Conservation (phyloP, 225 moss, liverwort and hornwort genomes). For the Ulota crispa region DNA sequence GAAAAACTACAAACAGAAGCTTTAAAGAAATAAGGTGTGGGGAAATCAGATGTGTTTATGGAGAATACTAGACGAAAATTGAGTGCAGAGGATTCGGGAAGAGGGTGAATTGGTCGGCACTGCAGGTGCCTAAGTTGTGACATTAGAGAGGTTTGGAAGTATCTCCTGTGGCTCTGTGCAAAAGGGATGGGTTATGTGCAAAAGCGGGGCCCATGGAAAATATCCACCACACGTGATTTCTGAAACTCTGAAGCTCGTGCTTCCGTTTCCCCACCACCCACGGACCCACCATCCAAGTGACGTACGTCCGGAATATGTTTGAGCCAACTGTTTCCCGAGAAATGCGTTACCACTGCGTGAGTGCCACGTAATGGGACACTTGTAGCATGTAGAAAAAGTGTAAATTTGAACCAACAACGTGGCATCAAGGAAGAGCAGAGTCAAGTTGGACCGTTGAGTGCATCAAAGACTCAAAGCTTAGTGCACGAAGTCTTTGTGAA, state of each 20-base stretch:
- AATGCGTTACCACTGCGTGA: not conserved
- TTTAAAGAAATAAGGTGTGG: too few species aligned
- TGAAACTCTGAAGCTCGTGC: not conserved
- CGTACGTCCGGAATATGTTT: not conserved
- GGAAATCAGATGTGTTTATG: too few species aligned
- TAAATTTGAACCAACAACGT: slow-evolving; percentile 22
- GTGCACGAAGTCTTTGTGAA: too few species aligned
- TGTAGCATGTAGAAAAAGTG: not conserved
- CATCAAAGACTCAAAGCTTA: not conserved
- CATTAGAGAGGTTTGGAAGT: not conserved
- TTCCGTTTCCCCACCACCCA: not conserved
- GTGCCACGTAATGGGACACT: slow-evolving; percentile 17
- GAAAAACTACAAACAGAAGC: too few species aligned
- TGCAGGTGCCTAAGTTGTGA: not conserved
- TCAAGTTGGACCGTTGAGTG: not conserved
- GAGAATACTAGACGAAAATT: too few species aligned
- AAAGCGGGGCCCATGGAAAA: not conserved
- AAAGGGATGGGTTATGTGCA: not conserved
- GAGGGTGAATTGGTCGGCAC: too few species aligned
- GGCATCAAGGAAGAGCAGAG: not conserved
- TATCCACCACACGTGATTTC: not conserved
- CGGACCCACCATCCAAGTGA: not conserved
- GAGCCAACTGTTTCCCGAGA: not conserved
- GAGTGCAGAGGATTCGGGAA: too few species aligned
- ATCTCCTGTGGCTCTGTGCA: too few species aligned